A percentile compares a stretch with the other conserved stretches of the same genome.
Evolutionary conservation across 345 rosid species (phyloP).

Genomic region (Combretum micranthum): DNA sequence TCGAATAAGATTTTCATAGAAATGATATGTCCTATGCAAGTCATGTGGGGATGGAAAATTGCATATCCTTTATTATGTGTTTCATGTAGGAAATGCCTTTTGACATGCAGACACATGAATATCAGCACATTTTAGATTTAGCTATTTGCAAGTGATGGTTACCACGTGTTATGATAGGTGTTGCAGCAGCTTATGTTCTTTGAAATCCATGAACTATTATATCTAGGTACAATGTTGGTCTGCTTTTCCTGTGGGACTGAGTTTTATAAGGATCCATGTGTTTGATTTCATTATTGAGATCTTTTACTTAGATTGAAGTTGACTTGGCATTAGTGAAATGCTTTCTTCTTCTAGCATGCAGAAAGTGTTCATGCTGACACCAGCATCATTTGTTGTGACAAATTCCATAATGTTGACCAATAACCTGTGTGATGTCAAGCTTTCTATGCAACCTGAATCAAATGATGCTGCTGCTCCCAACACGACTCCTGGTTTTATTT

Average conservation of each 20-base stretch:
- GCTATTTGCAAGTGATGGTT: not conserved
- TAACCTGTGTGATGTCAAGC: constrained; percentile 17
- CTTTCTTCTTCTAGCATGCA: constrained; percentile 32
- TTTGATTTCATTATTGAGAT: not conserved
- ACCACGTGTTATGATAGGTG: not conserved
- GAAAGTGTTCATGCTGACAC: constrained; percentile 35
- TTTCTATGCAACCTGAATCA: constrained; percentile 13
- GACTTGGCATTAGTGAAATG: not conserved
- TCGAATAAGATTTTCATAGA: too few relatives aligned
- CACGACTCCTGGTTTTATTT: constrained; percentile 33
- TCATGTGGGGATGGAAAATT: too few relatives aligned
- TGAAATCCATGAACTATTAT: not conserved
- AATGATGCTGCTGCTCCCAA: constrained; percentile 13
- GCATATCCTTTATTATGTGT: not conserved
- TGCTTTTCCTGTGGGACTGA: not conserved
- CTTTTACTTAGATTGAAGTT: not conserved
- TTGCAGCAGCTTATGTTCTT: not conserved
- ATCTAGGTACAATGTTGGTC: not conserved
- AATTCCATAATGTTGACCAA: constrained; percentile 33
- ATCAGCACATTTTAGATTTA: not conserved
- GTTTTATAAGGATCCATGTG: not conserved
- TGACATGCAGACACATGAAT: not conserved
- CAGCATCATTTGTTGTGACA: constrained; percentile 49
- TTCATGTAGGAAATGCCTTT: not conserved
- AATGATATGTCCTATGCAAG: too few relatives aligned